Conservation (phyloP, 441 rosid species). For the Metrosideros polymorpha region DNA sequence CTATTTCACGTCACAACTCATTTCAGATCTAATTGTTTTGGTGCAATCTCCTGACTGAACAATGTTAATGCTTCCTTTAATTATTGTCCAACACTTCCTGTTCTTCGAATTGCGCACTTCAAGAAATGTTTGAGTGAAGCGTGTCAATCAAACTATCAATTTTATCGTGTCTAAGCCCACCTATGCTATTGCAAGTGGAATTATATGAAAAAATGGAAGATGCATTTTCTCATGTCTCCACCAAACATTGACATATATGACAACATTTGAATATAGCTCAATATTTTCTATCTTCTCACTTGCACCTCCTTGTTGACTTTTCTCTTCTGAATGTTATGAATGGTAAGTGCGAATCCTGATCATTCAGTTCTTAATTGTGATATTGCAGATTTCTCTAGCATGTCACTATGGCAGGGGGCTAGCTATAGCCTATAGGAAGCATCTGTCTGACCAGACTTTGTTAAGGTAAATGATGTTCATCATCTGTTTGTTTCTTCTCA, state of each 20-base stretch:
- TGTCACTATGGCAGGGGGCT: constrained; percentile 12
- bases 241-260: not conserved
- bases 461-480: constrained; percentile 18
- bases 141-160: not conserved
- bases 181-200: not conserved
- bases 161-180: not conserved
- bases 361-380: constrained; percentile 3
- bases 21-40: not conserved
- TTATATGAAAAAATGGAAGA: not conserved
- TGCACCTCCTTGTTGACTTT: not conserved
- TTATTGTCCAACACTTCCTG: not conserved
- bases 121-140: not conserved
- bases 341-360: not conserved
- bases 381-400: constrained; percentile 22
- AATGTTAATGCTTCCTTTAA: not conserved
- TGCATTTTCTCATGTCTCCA: not conserved
- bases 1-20: not conserved
- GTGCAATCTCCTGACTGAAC: not conserved
- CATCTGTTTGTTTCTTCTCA: not conserved
- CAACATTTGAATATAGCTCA: not conserved
- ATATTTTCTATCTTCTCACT: not conserved
- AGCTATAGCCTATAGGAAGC: not conserved
- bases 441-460: constrained; percentile 11
- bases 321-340: not conserved
- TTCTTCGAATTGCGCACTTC: not conserved